Base-by-base conservation (phyloP, 2,329 filamentous ascomycete species). In the Sporothrix protearum region DNA sequence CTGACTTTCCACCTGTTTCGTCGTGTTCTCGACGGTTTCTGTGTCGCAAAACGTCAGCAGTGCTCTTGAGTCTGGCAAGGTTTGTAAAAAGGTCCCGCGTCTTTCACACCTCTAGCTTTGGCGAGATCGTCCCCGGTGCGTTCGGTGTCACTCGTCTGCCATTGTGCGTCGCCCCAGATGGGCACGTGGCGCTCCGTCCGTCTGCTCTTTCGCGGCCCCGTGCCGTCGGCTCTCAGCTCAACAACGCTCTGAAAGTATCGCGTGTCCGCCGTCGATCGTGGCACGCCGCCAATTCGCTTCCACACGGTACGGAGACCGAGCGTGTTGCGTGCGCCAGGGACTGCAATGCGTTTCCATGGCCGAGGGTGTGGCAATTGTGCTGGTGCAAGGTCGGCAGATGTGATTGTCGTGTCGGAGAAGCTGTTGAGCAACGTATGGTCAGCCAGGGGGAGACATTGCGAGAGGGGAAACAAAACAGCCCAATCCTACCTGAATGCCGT, bases 191-290 rank as follows among this genome's bases (percentile, higher is more conserved):
- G 72, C 8, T 72, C 67, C 14, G 73, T 75, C n/a, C 79, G 78
- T 25, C 71, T 63, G 71, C 77, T 79, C 74, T 84, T 84, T 42
- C 82, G 77, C 28, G 77, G 53, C 0, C 77, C 79, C 2, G 70
- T 64, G 1, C 80, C 79, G 28, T 79, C 78, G 30, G 75, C 77
- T 19, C 78, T 76, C 5, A 83, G 76, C 73, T 83, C 82, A 5
- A 70, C 42, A 16, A 74, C 66, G 2, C 73, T 75, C 45, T 71
- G 59, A 3, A 61, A 28, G 67, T 79, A 78, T 0, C 67, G 49
- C 10, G 66, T 36, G 55, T 75, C 61, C 3, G 61, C 63, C 1
- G 28, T 22, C 12, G 67, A 67, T 3, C 49, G 14, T 3, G 70
- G 64, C 9, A 75, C 67, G 4, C 76, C 75, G 47, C 74, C 76